Base-by-base conservation (phyloP, 2,329 filamentous ascomycete species). In the Drechslera avenae region DNA sequence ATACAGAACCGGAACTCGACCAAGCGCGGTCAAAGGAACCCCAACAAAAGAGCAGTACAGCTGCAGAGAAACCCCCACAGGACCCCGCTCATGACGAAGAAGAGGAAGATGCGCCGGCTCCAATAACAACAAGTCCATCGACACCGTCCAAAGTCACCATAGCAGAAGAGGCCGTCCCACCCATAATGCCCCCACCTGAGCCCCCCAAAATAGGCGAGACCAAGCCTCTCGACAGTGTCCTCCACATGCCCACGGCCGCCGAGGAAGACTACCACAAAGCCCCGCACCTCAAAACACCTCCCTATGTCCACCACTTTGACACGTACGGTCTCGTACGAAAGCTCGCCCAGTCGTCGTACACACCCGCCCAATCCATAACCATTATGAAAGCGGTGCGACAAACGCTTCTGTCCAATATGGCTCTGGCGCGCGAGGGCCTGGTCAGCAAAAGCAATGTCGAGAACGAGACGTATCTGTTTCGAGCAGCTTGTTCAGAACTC, bases 281-380 rank as follows among this genome's bases (percentile, higher is more conserved):
- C 17, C 87, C 87, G 4, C 86, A 91, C 69, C 83, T 89, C 68
- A 81, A 85, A 39, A 83, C 90, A 0, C 84, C 89, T 6, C 89
- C 87, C 1, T 95, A 96, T 69, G 86, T 96, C 28, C 94, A 99
- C 76, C 91, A 97, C 76, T 99, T 99, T 74, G 93, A 99, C 75
- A 96, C 88, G 18, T 99, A 94, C 74, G 87, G 86, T 12, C 83
- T 97, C 4, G 94, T 97, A 13, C 88, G 88, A 67, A 85, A 90
- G 63, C 84, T 99, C 13, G 82, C 86, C 14, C 77, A 76, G 0
- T 86, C 86, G 10, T 88, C 88, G 0, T 97, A 91, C 74, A 85
- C 83, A 1, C 79, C 83, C 36, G 81, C 81, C 0, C 93, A 97
- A 73, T 86, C 91, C 19, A 85, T 91, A 42, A 90, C 87, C 5